Conservation (phyloP, 2,329 filamentous ascomycete genomes). For the Phyllosticta citrichinensis region DNA sequence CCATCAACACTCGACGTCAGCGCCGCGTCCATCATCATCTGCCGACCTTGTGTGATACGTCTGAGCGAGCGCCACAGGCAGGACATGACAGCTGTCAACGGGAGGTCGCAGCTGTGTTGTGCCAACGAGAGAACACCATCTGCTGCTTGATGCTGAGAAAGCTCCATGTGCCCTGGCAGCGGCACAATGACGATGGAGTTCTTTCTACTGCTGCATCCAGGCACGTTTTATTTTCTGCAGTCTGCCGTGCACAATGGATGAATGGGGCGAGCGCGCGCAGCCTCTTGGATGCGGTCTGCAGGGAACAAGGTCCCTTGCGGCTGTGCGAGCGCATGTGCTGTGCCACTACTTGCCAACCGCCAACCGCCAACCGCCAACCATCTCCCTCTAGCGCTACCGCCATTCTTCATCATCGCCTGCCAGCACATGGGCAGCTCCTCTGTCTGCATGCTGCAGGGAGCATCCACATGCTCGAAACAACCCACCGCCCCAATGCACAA, state of each 20-base stretch:
- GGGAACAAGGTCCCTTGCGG: neutral
- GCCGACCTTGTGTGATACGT: neutral
- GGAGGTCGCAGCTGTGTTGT: neutral
- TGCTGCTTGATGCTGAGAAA: neutral
- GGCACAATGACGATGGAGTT: neutral
- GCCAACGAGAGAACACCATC: neutral
- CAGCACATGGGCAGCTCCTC: neutral
- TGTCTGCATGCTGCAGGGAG: neutral
- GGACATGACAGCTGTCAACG: neutral
- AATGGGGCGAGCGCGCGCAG: neutral
- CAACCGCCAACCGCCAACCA: neutral
- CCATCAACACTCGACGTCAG: neutral
- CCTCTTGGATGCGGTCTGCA: neutral
- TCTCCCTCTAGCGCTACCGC: neutral
- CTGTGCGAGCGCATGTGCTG: neutral
- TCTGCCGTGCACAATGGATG: neutral
- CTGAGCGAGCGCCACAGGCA: neutral
- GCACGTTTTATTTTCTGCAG: neutral
- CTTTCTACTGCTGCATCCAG: neutral
- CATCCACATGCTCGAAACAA: neutral
- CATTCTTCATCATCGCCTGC: neutral
- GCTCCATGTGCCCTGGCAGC: neutral
- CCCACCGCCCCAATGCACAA: neutral
- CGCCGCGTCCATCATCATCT: neutral
- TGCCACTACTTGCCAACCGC: neutral